Evolutionary conservation across 768 basidiomycete genomes (phyloP).

Genomic region (Lactifluus subvellereus): DNA sequence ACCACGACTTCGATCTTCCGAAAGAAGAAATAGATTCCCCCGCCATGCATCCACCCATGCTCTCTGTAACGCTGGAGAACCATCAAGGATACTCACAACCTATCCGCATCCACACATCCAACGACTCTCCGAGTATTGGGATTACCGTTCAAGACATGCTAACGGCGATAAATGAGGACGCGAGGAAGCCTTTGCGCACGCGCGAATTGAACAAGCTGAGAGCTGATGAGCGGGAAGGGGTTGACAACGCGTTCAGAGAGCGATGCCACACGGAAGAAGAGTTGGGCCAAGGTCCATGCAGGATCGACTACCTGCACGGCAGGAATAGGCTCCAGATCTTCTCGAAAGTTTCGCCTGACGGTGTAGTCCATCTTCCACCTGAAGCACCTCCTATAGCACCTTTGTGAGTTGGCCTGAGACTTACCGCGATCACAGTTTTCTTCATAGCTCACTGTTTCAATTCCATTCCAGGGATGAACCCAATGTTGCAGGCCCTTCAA

Average conservation of each 20-base stretch:
- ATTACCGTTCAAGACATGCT: conserved; percentile 1
- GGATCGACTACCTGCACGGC: not conserved
- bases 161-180: not conserved
- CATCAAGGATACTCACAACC: not conserved
- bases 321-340: conserved; percentile 6
- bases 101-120: not conserved
- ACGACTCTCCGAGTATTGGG: not conserved
- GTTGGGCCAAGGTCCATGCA: not conserved
- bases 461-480: conserved; percentile 5
- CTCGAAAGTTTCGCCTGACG: not conserved
- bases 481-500: conserved; percentile 13
- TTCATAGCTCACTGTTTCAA: not conserved
- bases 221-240: not conserved
- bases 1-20: not conserved
- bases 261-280: not conserved
- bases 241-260: not conserved
- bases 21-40: not conserved
- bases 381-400: not conserved
- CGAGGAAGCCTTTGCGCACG: not conserved
- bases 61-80: not conserved
- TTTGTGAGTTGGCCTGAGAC: not conserved
- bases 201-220: not conserved
- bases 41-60: not conserved
- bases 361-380: not conserved
- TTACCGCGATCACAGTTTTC: too few species aligned